Base-by-base conservation (phyloP, 2,329 filamentous ascomycete genomes). In the Paraphoma sp. region DNA sequence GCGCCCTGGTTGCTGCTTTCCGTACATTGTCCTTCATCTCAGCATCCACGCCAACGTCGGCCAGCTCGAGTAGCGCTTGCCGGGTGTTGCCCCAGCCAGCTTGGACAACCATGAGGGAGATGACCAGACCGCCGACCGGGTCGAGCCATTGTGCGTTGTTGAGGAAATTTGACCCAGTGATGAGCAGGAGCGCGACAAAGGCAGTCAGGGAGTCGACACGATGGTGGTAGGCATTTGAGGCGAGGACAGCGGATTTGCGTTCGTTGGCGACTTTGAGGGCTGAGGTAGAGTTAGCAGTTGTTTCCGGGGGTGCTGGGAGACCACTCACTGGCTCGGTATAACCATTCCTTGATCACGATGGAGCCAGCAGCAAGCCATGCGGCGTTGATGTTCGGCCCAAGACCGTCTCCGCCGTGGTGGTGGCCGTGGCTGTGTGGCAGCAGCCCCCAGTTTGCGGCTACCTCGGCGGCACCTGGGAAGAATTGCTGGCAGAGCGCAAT, bases 181-280 rank as follows among this genome's bases (percentile, higher is more conserved):
- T 97, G 23, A 92, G 94, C 54, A 90, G 83, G 30, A 98, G 84
- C 1, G 95, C 96, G 53, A 98, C 95, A 68, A 98, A 91, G 63
- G 94, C 94, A 1, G 95, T 99, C 54, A 97, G 84, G 56, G 93
- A 97, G 78, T 99, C 95, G 73, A 99, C 89, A 58, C 95, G 92
- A 81, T 98, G 95, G 79, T 99, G 95, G 64, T 98, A 85, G 56
- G 95, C 94, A 73, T 99, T 99, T 56, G 93, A 97, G 40, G 94
- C 93, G 23, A 99, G 87, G 57, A 99, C 93, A 6, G 93, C 96
- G 11, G 94, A 98, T 74, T 97, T 96, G 76, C 94, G 91, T 78
- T 97, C 92, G 68, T 88, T 88, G 45, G 95, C 95, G 58, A 99
- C 87, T 81, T 97, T 98, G 89, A 98, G 96, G 49, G 92, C 92